Percentiles rank a stretch among this genome's conserved stretches.
These are phyloP conservation scores for Senecio squalidus DNA, from an alignment of 140 eudicot species.

Conservation along the genomic window DNA sequence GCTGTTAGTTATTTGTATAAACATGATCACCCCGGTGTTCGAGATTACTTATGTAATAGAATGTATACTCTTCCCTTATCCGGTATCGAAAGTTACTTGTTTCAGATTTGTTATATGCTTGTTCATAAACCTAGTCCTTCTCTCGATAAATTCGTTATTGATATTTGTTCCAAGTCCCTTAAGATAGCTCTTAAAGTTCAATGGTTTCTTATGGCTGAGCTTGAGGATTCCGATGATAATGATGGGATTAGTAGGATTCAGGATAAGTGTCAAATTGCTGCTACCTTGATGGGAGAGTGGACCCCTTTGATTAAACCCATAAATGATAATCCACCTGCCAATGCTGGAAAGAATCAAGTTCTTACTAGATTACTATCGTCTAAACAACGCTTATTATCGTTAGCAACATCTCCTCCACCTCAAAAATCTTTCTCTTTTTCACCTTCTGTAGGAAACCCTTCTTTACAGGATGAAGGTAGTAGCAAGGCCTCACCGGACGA, in stretches of 20 bases:
- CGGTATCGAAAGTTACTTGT: conserved; percentile 96
- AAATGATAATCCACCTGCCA: conserved; percentile 37
- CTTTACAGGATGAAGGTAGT: conserved; percentile 54
- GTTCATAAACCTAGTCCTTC: conserved; percentile 97
- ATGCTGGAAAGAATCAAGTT: conserved; percentile 68
- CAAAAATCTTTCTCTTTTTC: conserved; percentile 58
- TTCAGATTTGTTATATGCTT: conserved; percentile 94
- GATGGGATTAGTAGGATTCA: conserved; percentile 96
- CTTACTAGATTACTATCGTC: conserved; percentile 75
- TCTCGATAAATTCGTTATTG: conserved; percentile 86
- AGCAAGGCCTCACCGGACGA: conserved; percentile 65
- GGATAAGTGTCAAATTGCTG: conserved; percentile 97
- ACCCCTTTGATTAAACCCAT: conserved; percentile 67
- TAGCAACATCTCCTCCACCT: conserved; percentile 79
- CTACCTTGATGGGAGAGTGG: conserved; percentile 98
- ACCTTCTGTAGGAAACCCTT: conserved; percentile 44
- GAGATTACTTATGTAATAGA: conserved; percentile 92
- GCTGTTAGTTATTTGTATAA: conserved; percentile 97
- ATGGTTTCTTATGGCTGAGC: conserved; percentile 97
- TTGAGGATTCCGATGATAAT: conserved; percentile 94
- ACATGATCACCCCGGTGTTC: conserved; percentile 93
- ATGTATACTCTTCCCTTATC: conserved; percentile 93
- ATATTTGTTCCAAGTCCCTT: conserved; percentile 80
- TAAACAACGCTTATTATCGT: conserved; percentile 66
- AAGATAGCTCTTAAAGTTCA: conserved; percentile 88